These are phyloP conservation scores for Apodospora peruviana DNA, from an alignment of 495 filamentous ascomycete species.

Conservation along the genomic window DNA sequence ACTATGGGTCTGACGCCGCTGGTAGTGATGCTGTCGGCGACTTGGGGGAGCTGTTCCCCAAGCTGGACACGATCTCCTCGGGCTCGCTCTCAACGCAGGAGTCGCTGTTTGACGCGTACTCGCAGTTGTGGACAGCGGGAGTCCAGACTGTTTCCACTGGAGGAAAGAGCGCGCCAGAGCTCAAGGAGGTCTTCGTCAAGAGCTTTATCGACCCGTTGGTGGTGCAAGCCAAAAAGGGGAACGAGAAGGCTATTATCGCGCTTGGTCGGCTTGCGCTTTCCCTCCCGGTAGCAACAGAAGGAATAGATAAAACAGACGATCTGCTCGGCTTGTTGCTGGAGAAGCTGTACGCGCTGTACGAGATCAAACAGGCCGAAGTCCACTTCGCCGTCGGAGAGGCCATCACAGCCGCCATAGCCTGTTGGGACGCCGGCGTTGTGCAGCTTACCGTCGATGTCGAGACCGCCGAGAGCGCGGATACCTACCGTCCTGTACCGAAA, in stretches of 20 bases:
- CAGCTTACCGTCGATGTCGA: constrained; percentile 45
- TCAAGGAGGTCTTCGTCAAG: constrained; percentile 6
- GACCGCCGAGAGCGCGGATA: constrained; percentile 15
- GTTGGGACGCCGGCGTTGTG: constrained; percentile 64
- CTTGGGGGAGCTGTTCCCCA: constrained; percentile 14
- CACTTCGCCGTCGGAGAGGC: constrained; percentile 90
- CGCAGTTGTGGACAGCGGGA: constrained; percentile 68
- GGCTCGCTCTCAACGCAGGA: constrained; percentile 26
- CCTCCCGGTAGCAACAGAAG: constrained; percentile 24
- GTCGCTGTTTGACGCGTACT: constrained; percentile 57
- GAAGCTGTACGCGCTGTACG: constrained; percentile 68
- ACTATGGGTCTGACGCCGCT: constrained; percentile 15
- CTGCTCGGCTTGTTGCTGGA: constrained; percentile 45
- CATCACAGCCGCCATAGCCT: constrained; percentile 64
- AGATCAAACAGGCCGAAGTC: constrained; percentile 73
- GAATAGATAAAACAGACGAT: constrained; percentile 1
- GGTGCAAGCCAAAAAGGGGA: constrained; percentile 67
- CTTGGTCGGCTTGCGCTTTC: constrained; percentile 64
- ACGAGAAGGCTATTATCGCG: constrained; percentile 71
- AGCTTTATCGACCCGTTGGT: constrained; percentile 53
- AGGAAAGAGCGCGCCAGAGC: neutral
- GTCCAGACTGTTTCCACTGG: constrained; percentile 18
- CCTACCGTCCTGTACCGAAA: constrained; percentile 20
- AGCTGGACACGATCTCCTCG: constrained; percentile 15
- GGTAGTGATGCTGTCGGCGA: neutral